Base-by-base conservation (phyloP, 2,329 filamentous ascomycete genomes). In the Neonectria faginata region DNA sequence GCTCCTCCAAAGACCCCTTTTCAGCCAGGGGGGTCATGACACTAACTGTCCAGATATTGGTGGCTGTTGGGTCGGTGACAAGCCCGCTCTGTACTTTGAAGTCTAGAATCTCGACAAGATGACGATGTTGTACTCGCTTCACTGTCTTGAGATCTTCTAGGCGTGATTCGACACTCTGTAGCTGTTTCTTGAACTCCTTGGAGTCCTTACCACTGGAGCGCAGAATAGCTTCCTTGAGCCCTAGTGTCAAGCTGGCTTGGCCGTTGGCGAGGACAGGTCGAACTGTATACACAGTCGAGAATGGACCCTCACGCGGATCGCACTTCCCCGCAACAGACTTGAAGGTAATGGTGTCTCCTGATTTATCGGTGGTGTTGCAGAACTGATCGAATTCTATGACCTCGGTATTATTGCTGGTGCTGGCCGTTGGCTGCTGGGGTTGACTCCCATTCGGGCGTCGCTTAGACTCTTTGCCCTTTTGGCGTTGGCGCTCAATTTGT, bases 1-100 rank as follows among this genome's bases (percentile, higher is more conserved):
- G 84, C 72, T 97, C 93, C 29, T 91, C 88, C 14, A 99, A 81
- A 0, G 94, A 92, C 0, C 93, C 94, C 76, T 92, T 94, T 57
- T 93, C 91, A 11, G 92, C 92, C 72, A 92, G 86, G 52, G 94
- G 91, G 45, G 87, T 90, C 22, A 97, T 83, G 3, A 96, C 84
- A 69, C 88, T 91, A 58, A 97, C 86, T 29, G 89, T 91, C 91
- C 93, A 97, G 63, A 78, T 60, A 71, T 81, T 73, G 67, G 75
- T 57, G 20, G 70, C 66, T 9, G 73, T 68, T 12, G 77, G 75
- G 54, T 85, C 79, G 42, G 80, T 76, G 16, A 81, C 78, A 53
- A 73, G 80, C 67, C 80, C 81, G 47, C 86, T 82, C 74, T 91
- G 85, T 66, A 97, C 91, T 71, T 92, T 93, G 80, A 94, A 97